phyloP scores from a whole-genome alignment of 441 rosid genomes.

The Viola pubescens region DNA sequence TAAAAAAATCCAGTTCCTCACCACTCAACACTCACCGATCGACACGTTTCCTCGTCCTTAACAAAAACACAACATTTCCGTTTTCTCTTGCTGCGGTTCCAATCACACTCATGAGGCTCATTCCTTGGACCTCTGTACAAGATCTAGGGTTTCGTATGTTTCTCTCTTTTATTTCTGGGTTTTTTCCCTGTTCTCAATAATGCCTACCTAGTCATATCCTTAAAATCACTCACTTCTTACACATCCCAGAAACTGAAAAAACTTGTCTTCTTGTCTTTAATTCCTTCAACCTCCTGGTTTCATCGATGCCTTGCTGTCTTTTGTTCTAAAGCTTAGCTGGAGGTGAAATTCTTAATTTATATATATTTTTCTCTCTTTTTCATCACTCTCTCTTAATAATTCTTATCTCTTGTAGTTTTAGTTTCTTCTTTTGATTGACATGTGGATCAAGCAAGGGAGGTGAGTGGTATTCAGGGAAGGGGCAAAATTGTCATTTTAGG shows the following conservation, averaged over 20 bases:
- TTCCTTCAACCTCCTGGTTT: slow-evolving; percentile 32
- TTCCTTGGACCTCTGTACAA: slow-evolving; percentile 29
- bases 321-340: slow-evolving; percentile 2
- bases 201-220: no score
- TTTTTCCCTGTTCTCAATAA: neutral
- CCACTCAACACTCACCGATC: slow-evolving; percentile 17
- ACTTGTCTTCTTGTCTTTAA: neutral
- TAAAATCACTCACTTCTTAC: no score
- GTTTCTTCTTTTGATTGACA: no score
- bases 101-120: slow-evolving; percentile 20
- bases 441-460: no score
- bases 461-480: no score
- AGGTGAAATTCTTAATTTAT: no score
- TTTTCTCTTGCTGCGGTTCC: neutral
- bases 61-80: slow-evolving; percentile 4
- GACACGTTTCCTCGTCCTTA: slow-evolving; percentile 28
- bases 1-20: slow-evolving; percentile 7
- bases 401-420: no score
- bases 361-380: no score
- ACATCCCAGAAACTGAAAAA: no score
- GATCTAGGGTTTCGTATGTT: slow-evolving; percentile 40
- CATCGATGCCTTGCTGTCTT: slow-evolving; percentile 9
- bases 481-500: no score
- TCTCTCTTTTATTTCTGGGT: neutral
- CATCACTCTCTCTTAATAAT: no score